Conservation (phyloP, 176 grass and related monocot species). For the Oryza australiensis region DNA sequence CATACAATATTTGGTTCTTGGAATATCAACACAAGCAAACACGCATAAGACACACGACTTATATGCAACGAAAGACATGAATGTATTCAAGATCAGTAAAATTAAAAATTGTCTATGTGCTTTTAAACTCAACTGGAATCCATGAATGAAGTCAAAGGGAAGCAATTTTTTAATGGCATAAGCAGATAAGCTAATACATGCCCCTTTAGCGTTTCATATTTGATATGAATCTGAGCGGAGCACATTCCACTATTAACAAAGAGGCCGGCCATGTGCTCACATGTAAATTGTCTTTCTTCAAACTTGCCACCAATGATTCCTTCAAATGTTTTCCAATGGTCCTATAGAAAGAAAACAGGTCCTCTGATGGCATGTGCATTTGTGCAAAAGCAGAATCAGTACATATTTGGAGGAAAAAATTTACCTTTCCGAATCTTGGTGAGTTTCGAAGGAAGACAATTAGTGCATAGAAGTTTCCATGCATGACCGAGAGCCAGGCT, state of each 20-base stretch:
- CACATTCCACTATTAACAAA: constrained; percentile 14
- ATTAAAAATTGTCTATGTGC: no score
- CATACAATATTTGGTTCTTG: no score
- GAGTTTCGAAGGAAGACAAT: background rate
- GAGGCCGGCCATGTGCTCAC: background rate
- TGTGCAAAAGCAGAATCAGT: background rate
- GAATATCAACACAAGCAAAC: no score
- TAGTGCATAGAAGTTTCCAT: background rate
- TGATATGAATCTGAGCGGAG: background rate
- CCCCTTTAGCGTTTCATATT: background rate
- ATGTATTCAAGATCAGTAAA: no score
- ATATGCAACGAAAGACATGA: no score
- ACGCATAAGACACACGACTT: no score
- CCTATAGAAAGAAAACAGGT: no score
- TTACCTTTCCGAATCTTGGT: background rate
- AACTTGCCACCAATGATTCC: background rate
- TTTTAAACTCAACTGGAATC: no score
- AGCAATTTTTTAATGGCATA: no score
- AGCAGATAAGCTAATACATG: no score
- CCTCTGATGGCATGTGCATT: no score
- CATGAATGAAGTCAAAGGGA: no score
- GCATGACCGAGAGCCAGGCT: background rate
- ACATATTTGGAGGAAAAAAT: background rate
- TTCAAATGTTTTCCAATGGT: background rate
- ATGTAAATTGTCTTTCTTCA: constrained; percentile 26